A percentile compares a stretch with the other conserved stretches of the same genome.
These are phyloP conservation scores for Aspergillus ochraceoroseus DNA, from an alignment of 2,329 filamentous ascomycete genomes.

Conservation along the genomic window DNA sequence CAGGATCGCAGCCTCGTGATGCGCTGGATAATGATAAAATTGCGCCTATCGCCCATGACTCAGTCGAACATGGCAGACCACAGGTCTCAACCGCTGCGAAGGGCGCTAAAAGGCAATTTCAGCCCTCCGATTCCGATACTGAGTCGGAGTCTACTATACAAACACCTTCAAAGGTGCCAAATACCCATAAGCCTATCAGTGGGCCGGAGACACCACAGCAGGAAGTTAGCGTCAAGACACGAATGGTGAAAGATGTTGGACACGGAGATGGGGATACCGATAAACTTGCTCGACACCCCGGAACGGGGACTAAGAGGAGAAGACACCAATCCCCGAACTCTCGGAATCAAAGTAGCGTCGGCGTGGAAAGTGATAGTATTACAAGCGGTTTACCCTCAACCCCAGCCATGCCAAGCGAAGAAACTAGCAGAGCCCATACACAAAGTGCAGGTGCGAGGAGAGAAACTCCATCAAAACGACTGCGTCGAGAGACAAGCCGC, in stretches of 20 bases:
- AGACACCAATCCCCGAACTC: conserved; percentile 5
- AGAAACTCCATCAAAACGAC: conserved; percentile 17
- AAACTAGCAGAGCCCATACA: background rate
- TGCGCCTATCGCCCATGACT: background rate
- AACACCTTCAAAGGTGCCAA: conserved; percentile 19
- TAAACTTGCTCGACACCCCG: no score
- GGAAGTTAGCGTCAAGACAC: background rate
- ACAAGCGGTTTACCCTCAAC: background rate
- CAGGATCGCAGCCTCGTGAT: background rate
- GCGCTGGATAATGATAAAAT: background rate
- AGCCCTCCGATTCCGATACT: conserved; percentile 4
- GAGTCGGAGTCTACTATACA: background rate
- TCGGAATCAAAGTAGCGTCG: background rate
- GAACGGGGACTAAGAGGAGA: conserved; percentile 5
- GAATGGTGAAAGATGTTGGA: background rate
- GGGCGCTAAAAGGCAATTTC: conserved; percentile 14
- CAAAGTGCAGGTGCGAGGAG: background rate
- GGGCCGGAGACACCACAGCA: background rate
- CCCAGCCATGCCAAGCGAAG: background rate
- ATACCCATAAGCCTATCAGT: conserved; percentile 11
- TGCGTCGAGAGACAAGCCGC: conserved; percentile 5
- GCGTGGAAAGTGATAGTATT: background rate
- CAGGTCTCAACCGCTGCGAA: background rate
- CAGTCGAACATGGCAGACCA: background rate
- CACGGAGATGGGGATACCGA: no score